Evolutionary conservation across 2,329 filamentous ascomycete genomes (phyloP).

Genomic region (Coniochaeta sp.): DNA sequence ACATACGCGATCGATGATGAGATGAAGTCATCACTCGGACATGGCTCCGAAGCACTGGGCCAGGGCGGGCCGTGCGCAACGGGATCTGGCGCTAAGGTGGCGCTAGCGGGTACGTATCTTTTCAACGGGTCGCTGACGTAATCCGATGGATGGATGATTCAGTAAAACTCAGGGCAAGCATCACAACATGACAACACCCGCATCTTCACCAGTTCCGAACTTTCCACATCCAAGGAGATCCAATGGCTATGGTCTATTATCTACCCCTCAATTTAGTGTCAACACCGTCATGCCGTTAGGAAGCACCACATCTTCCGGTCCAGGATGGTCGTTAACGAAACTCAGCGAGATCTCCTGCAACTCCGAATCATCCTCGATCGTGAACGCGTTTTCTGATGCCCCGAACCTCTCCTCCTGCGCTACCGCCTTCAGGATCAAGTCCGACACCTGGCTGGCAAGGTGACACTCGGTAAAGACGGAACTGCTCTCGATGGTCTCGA

Average conservation of each 20-base stretch:
- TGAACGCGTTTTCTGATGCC: not conserved
- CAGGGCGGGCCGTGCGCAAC: too few relatives aligned
- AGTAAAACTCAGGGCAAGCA: too few relatives aligned
- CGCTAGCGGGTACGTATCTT: too few relatives aligned
- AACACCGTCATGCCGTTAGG: constrained; percentile 16
- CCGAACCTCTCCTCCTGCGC: constrained; percentile 8
- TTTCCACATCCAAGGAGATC: too few relatives aligned
- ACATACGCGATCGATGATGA: too few relatives aligned
- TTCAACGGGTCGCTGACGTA: too few relatives aligned
- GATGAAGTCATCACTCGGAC: too few relatives aligned
- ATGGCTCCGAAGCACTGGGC: too few relatives aligned
- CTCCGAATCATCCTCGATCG: constrained; percentile 13
- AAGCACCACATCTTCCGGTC: constrained; percentile 12
- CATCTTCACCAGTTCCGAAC: too few relatives aligned
- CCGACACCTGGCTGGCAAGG: constrained; percentile 10
- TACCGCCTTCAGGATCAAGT: constrained; percentile 13
- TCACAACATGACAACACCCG: too few relatives aligned
- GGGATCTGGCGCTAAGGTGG: too few relatives aligned
- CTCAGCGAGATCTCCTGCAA: constrained; percentile 14
- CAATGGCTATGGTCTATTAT: not conserved
- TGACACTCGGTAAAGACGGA: constrained; percentile 13
- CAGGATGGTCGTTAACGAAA: constrained; percentile 15
- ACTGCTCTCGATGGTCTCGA: constrained; percentile 14
- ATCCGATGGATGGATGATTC: too few relatives aligned
- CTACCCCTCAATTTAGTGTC: constrained; percentile 12